Base-by-base conservation (phyloP, 1,139 yeast genomes). In the Magnusiomyces clavatus region DNA sequence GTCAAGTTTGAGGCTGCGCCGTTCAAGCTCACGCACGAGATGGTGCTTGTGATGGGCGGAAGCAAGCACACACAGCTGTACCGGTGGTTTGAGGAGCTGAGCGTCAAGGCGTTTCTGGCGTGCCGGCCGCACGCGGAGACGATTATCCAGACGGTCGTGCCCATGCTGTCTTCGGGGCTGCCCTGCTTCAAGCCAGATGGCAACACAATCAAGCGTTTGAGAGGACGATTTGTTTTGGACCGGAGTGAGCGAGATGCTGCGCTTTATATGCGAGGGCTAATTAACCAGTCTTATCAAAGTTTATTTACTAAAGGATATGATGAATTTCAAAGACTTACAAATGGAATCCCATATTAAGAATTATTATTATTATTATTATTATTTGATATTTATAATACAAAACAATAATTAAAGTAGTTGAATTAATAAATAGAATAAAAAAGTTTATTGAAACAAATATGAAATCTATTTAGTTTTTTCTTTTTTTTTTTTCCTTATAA, bases 1-100 rank as follows among this genome's bases (percentile, higher is more conserved):
- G 97, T 94, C 52, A 87, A 84, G 62, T 94, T 94, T 67, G 99
- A 94, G 65, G 95, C 89, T 16, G 96, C 96, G 1, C 98, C 98
- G 14, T 94, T 94, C 76, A 94, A 94, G 67, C 78, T 94, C 60
- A 92, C 98, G 4, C 87, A 85, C 62, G 99, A 94, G 65, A 94
- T 94, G 98, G 85, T 94, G 17, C 77, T 82, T 65, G 97, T 94
- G 1, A 81, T 94, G 82, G 98, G 98, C 19, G 98, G 98, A 0
- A 76, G 80, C 36, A 77, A 80, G 40, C 75, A 80, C 46, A 88
- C 98, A 0, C 96, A 88, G 66, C 92, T 97, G 0, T 94, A 83
- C 72, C 76, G 76, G 59, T 87, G 96, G 90, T 94, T 90, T 70
- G 97, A 92, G 68, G 97, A 92, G 64, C 77, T 92, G 52, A 89